Percentiles rank a stretch among this genome's conserved stretches.
phyloP scores from a whole-genome alignment of 2,329 filamentous ascomycete species.

The Karstenula rhodostoma region DNA sequence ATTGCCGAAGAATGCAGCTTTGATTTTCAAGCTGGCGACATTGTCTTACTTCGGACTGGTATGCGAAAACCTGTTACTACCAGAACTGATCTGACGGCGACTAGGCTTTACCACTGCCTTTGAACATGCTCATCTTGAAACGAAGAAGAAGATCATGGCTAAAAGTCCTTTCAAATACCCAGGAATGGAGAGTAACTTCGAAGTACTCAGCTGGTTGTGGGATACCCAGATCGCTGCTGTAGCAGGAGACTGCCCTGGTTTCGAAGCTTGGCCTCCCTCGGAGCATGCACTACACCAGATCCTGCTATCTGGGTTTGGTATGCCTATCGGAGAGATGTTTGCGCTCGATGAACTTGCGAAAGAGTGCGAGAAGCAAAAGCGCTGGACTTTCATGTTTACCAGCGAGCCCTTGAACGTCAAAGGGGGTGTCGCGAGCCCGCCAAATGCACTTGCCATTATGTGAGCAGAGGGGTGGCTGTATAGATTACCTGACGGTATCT shows the following conservation, averaged over 20 bases:
- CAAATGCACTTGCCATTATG: conserved; percentile 45
- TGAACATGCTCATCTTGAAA: conserved; percentile 20
- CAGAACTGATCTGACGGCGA: not conserved
- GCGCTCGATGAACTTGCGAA: conserved; percentile 52
- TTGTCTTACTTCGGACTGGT: conserved; percentile 34
- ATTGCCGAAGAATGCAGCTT: conserved; percentile 28
- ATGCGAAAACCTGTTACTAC: not conserved
- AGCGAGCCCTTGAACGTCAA: conserved; percentile 54
- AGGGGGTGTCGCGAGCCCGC: conserved; percentile 45
- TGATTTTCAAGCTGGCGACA: conserved; percentile 31
- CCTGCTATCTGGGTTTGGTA: conserved; percentile 51
- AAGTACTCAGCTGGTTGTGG: conserved; percentile 33
- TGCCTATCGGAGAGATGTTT: conserved; percentile 58
- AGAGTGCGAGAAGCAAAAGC: conserved; percentile 44
- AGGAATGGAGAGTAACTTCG: conserved; percentile 24
- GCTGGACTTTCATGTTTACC: conserved; percentile 55
- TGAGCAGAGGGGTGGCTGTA: conserved; percentile 14
- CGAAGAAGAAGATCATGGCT: conserved; percentile 28
- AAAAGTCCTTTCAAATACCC: conserved; percentile 32
- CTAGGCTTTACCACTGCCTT: conserved; percentile 29
- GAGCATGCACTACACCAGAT: conserved; percentile 43
- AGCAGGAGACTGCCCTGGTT: conserved; percentile 43
- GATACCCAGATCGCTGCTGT: conserved; percentile 45
- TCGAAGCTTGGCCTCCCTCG: conserved; percentile 40
- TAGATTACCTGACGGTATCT: conserved; percentile 1